Percentiles rank a stretch among this genome's conserved stretches.
Evolutionary conservation across 2,329 filamentous ascomycete genomes (phyloP).

Genomic region (Huntiella moniliformis): DNA sequence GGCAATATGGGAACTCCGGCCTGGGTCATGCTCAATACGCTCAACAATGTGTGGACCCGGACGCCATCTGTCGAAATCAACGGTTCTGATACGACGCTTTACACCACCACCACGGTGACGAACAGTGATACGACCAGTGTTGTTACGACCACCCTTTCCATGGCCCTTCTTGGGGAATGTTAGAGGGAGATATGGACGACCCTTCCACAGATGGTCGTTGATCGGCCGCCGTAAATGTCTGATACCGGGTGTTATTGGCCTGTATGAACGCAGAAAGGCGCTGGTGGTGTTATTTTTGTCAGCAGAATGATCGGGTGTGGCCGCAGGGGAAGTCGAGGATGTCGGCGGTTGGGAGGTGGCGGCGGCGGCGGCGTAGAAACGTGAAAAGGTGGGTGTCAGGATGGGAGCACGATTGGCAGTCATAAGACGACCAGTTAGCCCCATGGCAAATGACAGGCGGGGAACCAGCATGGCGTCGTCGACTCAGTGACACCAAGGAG

Average conservation of each 20-base stretch:
- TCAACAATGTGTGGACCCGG: conserved; percentile 78
- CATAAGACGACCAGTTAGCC: conserved; percentile 9
- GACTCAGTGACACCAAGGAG: not conserved
- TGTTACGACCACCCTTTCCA: conserved; percentile 80
- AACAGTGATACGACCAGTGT: conserved; percentile 67
- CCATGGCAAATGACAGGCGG: conserved; percentile 9
- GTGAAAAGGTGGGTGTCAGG: conserved; percentile 7
- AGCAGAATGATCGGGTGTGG: not conserved
- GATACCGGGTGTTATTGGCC: conserved; percentile 77
- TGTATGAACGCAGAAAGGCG: conserved; percentile 61
- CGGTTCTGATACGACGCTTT: conserved; percentile 75
- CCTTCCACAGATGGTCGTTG: conserved; percentile 96
- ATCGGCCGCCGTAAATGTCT: conserved; percentile 81
- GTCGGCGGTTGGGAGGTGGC: not conserved
- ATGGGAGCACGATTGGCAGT: conserved; percentile 7
- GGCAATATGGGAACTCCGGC: conserved; percentile 82
- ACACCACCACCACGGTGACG: conserved; percentile 83
- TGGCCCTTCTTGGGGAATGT: conserved; percentile 89
- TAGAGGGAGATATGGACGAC: conserved; percentile 60
- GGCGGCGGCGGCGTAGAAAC: conserved; percentile 3
- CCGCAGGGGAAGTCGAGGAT: not conserved
- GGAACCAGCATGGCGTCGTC: conserved; percentile 9
- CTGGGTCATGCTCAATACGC: conserved; percentile 89
- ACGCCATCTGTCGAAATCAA: conserved; percentile 67
- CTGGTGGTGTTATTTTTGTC: conserved; percentile 3